These are phyloP conservation scores for Vicia sativa DNA, from an alignment of 306 rosid species.

Conservation along the genomic window DNA sequence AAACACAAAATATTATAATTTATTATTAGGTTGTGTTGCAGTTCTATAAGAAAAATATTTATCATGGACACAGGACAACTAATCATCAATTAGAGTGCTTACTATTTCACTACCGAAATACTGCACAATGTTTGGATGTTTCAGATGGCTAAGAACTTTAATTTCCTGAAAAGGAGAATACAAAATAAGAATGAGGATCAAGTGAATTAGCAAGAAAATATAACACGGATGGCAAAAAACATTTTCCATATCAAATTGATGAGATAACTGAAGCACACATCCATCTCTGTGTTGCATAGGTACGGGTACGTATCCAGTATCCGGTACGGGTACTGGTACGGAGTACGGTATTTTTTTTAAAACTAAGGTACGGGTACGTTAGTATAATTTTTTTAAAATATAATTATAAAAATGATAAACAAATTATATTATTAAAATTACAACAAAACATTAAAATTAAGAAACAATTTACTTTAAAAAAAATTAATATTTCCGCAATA, in stretches of 20 bases:
- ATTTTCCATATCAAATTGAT: constrained; percentile 2
- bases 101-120: constrained; percentile 93
- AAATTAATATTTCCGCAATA: too few relatives aligned
- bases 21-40: constrained; percentile 16
- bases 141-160: constrained; percentile 80
- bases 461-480: too few relatives aligned
- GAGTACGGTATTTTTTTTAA: too few relatives aligned
- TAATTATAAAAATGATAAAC: too few relatives aligned
- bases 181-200: constrained; percentile 28
- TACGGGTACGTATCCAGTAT: too few relatives aligned
- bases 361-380: too few relatives aligned
- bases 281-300: too few relatives aligned
- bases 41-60: constrained; percentile 10
- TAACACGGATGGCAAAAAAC: constrained; percentile 6
- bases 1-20: constrained; percentile 25
- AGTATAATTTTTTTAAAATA: too few relatives aligned
- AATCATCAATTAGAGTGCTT: constrained; percentile 48
- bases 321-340: too few relatives aligned
- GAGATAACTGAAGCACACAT: too few relatives aligned
- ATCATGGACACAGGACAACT: constrained; percentile 28
- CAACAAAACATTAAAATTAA: too few relatives aligned
- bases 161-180: constrained; percentile 67
- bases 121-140: constrained; percentile 94
- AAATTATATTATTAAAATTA: too few relatives aligned
- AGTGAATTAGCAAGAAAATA: constrained; percentile 5